Conservation (phyloP, 176 grass and related monocot genomes). For the Dendrocalamus sinicus region DNA sequence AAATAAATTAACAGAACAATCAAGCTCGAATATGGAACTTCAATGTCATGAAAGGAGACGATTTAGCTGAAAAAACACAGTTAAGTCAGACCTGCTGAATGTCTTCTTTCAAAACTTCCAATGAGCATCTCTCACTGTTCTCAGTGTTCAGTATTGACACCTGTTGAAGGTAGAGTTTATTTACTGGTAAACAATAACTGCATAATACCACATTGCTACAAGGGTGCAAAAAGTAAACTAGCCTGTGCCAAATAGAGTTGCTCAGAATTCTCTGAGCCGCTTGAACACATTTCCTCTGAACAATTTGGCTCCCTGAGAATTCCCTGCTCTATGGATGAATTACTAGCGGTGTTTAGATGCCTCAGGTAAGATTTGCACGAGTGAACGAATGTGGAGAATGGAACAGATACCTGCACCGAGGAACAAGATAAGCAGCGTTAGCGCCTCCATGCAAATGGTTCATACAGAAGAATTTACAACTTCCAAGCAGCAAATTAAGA, state of each 20-base stretch:
- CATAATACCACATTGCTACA: not conserved
- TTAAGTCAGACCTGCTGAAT: conserved; percentile 63
- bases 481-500: not conserved
- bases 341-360: conserved; percentile 23
- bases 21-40: conserved; percentile 40
- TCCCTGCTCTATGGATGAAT: conserved; percentile 41
- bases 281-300: conserved; percentile 45
- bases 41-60: conserved; percentile 13
- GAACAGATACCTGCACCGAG: conserved; percentile 65
- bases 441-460: not conserved
- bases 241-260: conserved; percentile 90
- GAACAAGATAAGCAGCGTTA: not conserved
- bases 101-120: conserved; percentile 69
- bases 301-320: conserved; percentile 25
- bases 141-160: conserved; percentile 76
- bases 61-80: conserved; percentile 31
- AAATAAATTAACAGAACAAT: conserved; percentile 10
- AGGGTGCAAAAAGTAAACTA: conserved; percentile 30
- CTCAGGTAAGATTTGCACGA: conserved; percentile 73
- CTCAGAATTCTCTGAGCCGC: conserved; percentile 47
- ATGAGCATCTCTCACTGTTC: conserved; percentile 56
- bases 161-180: conserved; percentile 48
- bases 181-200: conserved; percentile 10
- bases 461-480: not conserved
- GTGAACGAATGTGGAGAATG: conserved; percentile 72